Conservation (phyloP, 1,139 yeast species). For the Suhomyces bolitotheri region DNA sequence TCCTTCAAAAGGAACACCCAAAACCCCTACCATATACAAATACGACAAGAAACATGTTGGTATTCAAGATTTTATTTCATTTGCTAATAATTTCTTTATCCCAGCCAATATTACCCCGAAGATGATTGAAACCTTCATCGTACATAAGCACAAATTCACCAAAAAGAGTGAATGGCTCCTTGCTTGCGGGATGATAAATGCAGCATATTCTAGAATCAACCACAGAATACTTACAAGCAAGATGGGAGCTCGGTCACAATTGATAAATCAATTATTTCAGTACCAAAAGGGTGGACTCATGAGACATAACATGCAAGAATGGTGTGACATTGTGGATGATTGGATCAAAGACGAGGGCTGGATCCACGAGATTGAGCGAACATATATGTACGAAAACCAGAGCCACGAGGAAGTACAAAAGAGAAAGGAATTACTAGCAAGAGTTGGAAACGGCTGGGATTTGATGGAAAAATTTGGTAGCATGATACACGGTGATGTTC, state of each 20-base stretch:
- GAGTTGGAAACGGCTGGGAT: conserved; percentile 37
- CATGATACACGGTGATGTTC: conserved; percentile 37
- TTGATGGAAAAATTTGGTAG: conserved; percentile 34
- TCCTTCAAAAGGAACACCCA: conserved; percentile 6
- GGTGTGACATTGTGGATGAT: conserved; percentile 54
- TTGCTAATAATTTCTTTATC: conserved; percentile 64
- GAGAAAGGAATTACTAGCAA: conserved; percentile 28
- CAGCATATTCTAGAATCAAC: conserved; percentile 58
- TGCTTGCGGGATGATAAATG: conserved; percentile 63
- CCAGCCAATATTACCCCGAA: conserved; percentile 53
- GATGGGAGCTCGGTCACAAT: conserved; percentile 50
- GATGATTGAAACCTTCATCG: conserved; percentile 51
- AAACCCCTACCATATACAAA: conserved; percentile 15
- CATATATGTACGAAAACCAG: conserved; percentile 35
- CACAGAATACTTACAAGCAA: conserved; percentile 43
- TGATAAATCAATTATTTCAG: conserved; percentile 51
- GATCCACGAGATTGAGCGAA: conserved; percentile 48
- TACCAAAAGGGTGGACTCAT: conserved; percentile 55
- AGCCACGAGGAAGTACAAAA: conserved; percentile 20
- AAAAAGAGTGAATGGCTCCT: conserved; percentile 66
- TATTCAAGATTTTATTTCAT: conserved; percentile 54
- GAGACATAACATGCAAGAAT: conserved; percentile 48
- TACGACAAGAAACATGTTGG: conserved; percentile 30
- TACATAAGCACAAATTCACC: conserved; percentile 50
- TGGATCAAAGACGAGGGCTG: conserved; percentile 57